phyloP scores from a whole-genome alignment of 1,139 yeast species.

The Scheffersomyces lignicola region DNA sequence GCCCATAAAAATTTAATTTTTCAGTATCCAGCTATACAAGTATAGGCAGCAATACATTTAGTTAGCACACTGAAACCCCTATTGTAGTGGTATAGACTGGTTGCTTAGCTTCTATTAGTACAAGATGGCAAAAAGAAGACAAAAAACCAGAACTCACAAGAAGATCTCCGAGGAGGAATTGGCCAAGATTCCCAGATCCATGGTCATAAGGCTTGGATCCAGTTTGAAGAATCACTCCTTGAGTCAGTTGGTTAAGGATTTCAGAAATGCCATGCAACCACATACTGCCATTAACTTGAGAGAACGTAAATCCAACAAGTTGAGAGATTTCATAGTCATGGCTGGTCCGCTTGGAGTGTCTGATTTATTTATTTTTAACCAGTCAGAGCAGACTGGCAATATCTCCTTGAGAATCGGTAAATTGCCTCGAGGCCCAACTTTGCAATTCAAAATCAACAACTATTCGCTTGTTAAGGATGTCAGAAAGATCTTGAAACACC shows the following conservation, averaged over 20 bases:
- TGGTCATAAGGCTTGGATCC: slow-evolving; percentile 87
- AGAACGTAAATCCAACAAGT: slow-evolving; percentile 82
- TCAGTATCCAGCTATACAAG: no score
- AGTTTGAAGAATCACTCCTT: slow-evolving; percentile 79
- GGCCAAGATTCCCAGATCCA: slow-evolving; percentile 80
- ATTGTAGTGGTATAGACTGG: no score
- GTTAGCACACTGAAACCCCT: no score
- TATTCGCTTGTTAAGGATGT: slow-evolving; percentile 87
- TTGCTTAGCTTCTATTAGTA: no score
- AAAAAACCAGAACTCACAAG: slow-evolving; percentile 85
- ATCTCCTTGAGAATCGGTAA: slow-evolving; percentile 82
- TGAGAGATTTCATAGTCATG: slow-evolving; percentile 92
- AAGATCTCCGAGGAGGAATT: slow-evolving; percentile 64
- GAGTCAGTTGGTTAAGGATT: slow-evolving; percentile 81
- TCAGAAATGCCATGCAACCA: slow-evolving; percentile 92
- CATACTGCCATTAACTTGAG: slow-evolving; percentile 88
- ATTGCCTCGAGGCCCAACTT: slow-evolving; percentile 93
- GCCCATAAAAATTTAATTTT: not conserved
- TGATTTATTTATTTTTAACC: slow-evolving; percentile 84
- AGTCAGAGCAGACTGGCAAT: slow-evolving; percentile 73
- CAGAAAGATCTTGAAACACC: slow-evolving; percentile 62
- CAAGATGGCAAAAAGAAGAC: slow-evolving; percentile 45
- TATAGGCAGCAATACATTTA: no score
- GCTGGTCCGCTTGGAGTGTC: slow-evolving; percentile 96
- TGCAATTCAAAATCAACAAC: slow-evolving; percentile 73